Evolutionary conservation across 345 rosid species (phyloP), one percentile per base, ranked within the genome.

Genomic region (Erysimum cheiranthoides): DNA sequence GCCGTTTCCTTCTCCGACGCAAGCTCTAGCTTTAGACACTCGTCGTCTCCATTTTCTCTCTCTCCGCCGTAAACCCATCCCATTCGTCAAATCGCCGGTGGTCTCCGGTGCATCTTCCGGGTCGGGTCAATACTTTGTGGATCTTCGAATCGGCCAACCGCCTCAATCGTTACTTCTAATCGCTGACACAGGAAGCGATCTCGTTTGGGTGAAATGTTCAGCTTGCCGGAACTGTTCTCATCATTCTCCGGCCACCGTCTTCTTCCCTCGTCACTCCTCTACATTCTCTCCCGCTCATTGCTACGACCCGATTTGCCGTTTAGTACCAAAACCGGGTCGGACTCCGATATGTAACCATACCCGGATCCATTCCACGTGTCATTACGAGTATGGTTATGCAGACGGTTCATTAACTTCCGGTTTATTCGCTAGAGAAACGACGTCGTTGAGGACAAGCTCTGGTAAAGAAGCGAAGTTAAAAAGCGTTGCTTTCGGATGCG

Each of bases 161-260:
- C 93, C 97, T 6, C 98, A 93, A 45, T 70, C 83, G 17, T 79
- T 89, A 8, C 88, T 84, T 76, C 77, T 93, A 53, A 90, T 91
- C 34, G 93, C 88, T 2, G 96, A 93, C 43, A 93, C 97, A 6
- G 93, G 97, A 53, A 91, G 97, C 70, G 97, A 91, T 76, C 97
- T 93, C 46, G 79, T 90, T 52, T 91, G 98, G 98, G 86, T 88
- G 3, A 78, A 83, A 43, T 93, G 98, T 82, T 88, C 98, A 36
- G 85, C 98, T 53, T 93, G 98, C 65, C 74, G 69, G 35, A 71
- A 81, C 83, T 87, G 91, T 81, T 81, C 83, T 38, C 39, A 46
- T 35, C 89, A 82, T 70, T 66, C 83, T 8, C 88, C 88, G 17
- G 80, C 87, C 65, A 81, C 93, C 56, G 72, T 87, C 60, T 93